Base-by-base conservation (phyloP, 495 filamentous ascomycete species). In the Penicillium paxilli region DNA sequence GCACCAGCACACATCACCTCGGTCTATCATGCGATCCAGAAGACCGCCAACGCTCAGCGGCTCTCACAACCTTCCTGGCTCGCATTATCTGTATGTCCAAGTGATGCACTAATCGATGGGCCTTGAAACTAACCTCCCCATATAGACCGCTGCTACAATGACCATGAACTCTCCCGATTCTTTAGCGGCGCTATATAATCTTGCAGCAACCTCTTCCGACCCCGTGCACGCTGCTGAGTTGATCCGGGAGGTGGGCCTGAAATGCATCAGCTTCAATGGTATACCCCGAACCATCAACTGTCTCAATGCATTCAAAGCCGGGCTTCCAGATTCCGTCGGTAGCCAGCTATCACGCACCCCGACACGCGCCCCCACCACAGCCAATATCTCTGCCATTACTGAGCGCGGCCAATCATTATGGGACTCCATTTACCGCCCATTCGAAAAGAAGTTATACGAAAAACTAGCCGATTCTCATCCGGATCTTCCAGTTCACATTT, bases 211-310 rank as follows among this genome's bases (percentile, higher is more conserved):
- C 25, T 58, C 67, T 14, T 44, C 63, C 40, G 54, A 69, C 38
- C 68, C 73, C 20, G 71, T 85, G n/a, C 70, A 76, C 33, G 79
- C 81, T 6, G 88, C 87, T 41, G 88, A 91, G 65, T 68, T 90
- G 17, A 89, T 92, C 78, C 84, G 89, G 58, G 88, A 91, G 60
- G 79, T 90, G 59, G 88, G 86, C 3, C 77, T 92, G 37, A 92
- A 92, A 66, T 91, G 88, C 68, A 91, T 92, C 64, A 83, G 82
- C 40, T 90, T 92, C 78, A 92, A 92, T 70, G 89, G 89, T 33
- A 88, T 92, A 60, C 89, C 89, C 3, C 82, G 89, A 49, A 88
- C 83, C 44, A 92, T 92, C 68, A 92, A 92, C 76, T 83, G 78
- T 57, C 83, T 92, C 0, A 80, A 78, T 59, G 83, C 82, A 47